These are phyloP conservation scores for Penicillium polonicum DNA, from an alignment of 2,329 filamentous ascomycete genomes.

Conservation along the genomic window DNA sequence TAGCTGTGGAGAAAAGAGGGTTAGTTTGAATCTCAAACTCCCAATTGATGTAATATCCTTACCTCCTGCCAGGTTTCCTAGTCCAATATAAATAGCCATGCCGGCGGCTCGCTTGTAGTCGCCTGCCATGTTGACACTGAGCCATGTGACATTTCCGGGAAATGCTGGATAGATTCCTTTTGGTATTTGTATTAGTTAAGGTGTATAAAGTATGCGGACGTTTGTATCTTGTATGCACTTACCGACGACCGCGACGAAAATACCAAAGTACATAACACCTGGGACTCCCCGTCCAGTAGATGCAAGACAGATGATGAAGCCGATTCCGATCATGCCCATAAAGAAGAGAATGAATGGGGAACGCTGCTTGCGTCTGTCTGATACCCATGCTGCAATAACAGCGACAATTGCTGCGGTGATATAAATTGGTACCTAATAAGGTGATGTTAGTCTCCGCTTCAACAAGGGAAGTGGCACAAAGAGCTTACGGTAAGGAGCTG, in stretches of 20 bases:
- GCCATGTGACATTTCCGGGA: slow-evolving; percentile 54
- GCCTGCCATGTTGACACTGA: slow-evolving; percentile 59
- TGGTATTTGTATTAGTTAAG: not conserved
- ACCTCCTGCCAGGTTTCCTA: slow-evolving; percentile 54
- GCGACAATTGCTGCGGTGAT: slow-evolving; percentile 41
- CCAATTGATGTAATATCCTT: not conserved
- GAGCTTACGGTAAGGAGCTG: slow-evolving; percentile 39
- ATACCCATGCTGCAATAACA: slow-evolving; percentile 53
- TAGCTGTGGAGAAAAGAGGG: slow-evolving; percentile 45
- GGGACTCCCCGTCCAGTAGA: slow-evolving; percentile 36
- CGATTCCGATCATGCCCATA: slow-evolving; percentile 55
- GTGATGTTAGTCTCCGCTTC: not conserved
- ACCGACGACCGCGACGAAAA: slow-evolving; percentile 50
- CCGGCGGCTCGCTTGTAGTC: slow-evolving; percentile 58
- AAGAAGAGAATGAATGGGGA: slow-evolving; percentile 58
- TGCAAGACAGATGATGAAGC: slow-evolving; percentile 54
- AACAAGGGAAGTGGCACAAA: not conserved
- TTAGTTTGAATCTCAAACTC: slow-evolving; percentile 1
- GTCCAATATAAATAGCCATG: slow-evolving; percentile 64
- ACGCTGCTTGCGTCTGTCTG: slow-evolving; percentile 54
- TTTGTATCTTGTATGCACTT: slow-evolving; percentile 6
- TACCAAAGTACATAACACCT: slow-evolving; percentile 49
- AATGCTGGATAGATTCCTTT: slow-evolving; percentile 47
- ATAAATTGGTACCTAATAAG: slow-evolving; percentile 38
- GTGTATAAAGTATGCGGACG: not conserved